phyloP scores from a whole-genome alignment of 495 filamentous ascomycete species.

The Lophiostoma macrostomum region DNA sequence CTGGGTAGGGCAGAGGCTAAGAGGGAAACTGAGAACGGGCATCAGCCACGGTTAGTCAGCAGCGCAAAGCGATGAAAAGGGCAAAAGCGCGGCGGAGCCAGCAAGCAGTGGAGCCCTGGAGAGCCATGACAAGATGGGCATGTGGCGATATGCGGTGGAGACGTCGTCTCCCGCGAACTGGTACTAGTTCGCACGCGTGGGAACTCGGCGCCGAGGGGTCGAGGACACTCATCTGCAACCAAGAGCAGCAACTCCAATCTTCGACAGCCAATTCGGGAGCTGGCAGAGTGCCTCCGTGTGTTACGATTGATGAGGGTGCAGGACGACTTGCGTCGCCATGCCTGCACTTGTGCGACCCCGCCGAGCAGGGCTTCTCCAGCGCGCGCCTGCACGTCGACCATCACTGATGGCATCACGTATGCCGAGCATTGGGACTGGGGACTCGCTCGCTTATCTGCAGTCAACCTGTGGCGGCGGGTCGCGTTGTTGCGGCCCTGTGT shows the following conservation, averaged over 20 bases:
- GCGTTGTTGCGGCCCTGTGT: conserved; percentile 8
- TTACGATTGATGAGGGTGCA: conserved; percentile 8
- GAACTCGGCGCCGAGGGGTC: conserved; percentile 26
- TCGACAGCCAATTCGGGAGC: too few species aligned
- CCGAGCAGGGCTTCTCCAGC: not conserved
- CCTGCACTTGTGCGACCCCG: conserved; percentile 9
- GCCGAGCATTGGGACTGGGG: conserved; percentile 4
- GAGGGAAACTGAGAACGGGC: conserved; percentile 14
- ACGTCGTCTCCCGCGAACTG: conserved; percentile 21
- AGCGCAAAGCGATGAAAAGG: conserved; percentile 1
- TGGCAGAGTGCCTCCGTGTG: not conserved
- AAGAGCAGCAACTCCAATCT: too few species aligned
- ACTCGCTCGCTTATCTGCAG: conserved; percentile 22
- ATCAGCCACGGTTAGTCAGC: conserved; percentile 21
- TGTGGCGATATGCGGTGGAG: conserved; percentile 21
- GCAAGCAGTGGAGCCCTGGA: conserved; percentile 24
- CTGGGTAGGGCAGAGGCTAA: conserved; percentile 13
- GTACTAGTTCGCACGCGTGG: conserved; percentile 4
- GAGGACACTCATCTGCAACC: too few species aligned
- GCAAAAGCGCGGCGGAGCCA: conserved; percentile 1
- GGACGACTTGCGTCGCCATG: not conserved
- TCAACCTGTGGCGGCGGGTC: conserved; percentile 14
- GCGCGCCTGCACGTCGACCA: too few species aligned
- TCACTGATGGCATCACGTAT: too few species aligned
- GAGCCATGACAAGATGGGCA: too few species aligned